phyloP scores from a whole-genome alignment of 495 filamentous ascomycete genomes.

The Penicillium flavigenum region DNA sequence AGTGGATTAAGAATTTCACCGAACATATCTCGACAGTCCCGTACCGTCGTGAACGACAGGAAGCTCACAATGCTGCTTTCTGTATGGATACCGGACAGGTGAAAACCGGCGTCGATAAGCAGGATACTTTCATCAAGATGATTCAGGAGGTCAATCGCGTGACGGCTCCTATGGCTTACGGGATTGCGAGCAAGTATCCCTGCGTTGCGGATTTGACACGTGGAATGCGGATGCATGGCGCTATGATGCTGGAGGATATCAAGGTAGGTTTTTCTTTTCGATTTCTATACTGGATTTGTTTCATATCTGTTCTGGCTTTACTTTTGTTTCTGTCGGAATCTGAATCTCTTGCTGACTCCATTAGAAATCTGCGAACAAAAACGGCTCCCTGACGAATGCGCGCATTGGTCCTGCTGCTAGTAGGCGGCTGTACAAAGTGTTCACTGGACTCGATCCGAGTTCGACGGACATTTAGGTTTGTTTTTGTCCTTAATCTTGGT shows the following conservation, averaged over 20 bases:
- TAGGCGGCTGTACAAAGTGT: slow-evolving; percentile 69
- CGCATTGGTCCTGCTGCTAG: slow-evolving; percentile 70
- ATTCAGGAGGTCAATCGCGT: slow-evolving; percentile 74
- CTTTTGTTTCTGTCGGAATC: neutral
- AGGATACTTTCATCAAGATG: slow-evolving; percentile 75
- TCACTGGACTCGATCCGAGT: slow-evolving; percentile 63
- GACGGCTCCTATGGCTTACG: slow-evolving; percentile 71
- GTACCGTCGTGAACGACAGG: slow-evolving; percentile 56
- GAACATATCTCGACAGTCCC: slow-evolving; percentile 77
- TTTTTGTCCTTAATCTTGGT: slow-evolving; percentile 5
- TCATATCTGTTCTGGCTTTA: neutral
- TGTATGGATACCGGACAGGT: slow-evolving; percentile 85
- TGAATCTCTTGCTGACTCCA: slow-evolving; percentile 11
- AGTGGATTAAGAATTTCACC: slow-evolving; percentile 78
- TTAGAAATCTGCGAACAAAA: slow-evolving; percentile 65
- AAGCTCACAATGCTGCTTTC: slow-evolving; percentile 59
- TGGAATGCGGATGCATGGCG: slow-evolving; percentile 60
- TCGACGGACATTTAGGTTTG: slow-evolving; percentile 63
- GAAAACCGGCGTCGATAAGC: slow-evolving; percentile 62
- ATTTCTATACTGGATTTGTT: neutral
- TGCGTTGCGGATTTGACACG: slow-evolving; percentile 55
- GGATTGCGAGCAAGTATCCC: slow-evolving; percentile 62
- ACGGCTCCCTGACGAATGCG: slow-evolving; percentile 63
- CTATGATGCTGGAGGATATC: slow-evolving; percentile 59
- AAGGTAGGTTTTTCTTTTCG: slow-evolving; percentile 36